Percentiles rank a stretch among this genome's conserved stretches.
Conservation (phyloP, 257 asterid genomes). For the Petunia axillaris region DNA sequence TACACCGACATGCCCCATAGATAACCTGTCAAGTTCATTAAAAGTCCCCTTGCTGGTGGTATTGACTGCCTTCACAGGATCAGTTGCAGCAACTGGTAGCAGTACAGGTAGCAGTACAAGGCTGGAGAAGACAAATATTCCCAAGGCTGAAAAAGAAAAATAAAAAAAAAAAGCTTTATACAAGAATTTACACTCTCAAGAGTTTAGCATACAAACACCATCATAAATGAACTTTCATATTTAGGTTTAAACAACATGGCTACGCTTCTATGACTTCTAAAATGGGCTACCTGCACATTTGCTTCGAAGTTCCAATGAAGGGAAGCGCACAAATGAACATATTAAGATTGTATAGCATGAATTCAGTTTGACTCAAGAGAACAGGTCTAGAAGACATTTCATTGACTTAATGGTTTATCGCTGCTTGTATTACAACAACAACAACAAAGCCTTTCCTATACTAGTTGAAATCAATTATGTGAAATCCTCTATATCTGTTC, state of each 20-base stretch:
- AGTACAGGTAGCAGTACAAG: conserved; percentile 74
- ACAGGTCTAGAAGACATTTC: not conserved
- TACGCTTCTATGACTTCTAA: not conserved
- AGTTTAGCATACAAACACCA: not conserved
- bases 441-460: no score
- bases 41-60: conserved; percentile 69
- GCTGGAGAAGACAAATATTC: conserved; percentile 69
- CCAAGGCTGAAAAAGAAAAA: conserved; percentile 56
- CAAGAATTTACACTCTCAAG: not conserved
- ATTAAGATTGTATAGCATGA: not conserved
- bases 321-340: not conserved
- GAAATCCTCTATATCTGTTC: no score
- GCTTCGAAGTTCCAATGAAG: not conserved
- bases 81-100: conserved; percentile 74
- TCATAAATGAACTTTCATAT: not conserved
- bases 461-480: no score
- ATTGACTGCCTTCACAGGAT: conserved; percentile 37
- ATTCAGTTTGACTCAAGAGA: not conserved
- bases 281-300: not conserved
- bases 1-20: conserved; percentile 77
- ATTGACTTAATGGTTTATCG: not conserved
- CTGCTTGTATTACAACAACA: not conserved
- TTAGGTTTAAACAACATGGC: not conserved
- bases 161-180: conserved; percentile 12
- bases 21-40: conserved; percentile 73